phyloP scores from a whole-genome alignment of 2,329 filamentous ascomycete genomes.

The Diaporthe citrichinensis region DNA sequence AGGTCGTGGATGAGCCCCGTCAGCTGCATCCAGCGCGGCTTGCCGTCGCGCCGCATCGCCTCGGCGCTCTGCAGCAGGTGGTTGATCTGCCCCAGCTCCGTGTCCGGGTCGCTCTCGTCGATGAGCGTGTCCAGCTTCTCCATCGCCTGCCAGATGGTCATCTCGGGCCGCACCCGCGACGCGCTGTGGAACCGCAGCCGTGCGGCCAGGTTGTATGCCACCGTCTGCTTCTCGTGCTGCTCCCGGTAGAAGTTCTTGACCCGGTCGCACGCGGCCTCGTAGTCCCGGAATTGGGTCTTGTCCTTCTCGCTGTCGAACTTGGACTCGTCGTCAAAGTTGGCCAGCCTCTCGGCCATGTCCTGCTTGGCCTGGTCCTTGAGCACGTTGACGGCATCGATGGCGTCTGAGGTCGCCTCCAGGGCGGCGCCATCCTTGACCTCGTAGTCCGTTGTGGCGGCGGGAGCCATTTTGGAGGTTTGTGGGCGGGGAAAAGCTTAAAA shows the following conservation, averaged over 20 bases:
- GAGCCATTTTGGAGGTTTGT: slow-evolving; percentile 46
- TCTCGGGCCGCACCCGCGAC: slow-evolving; percentile 73
- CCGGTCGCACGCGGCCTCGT: slow-evolving; percentile 84
- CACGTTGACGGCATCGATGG: slow-evolving; percentile 53
- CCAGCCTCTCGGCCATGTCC: slow-evolving; percentile 30
- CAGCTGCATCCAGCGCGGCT: slow-evolving; percentile 86
- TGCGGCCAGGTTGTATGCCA: slow-evolving; percentile 87
- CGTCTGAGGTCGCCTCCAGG: slow-evolving; percentile 53
- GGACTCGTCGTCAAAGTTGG: slow-evolving; percentile 43
- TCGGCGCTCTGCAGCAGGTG: slow-evolving; percentile 91
- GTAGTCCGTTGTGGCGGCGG: slow-evolving; percentile 47
- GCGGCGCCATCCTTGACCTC: slow-evolving; percentile 45
- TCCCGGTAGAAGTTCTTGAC: slow-evolving; percentile 90
- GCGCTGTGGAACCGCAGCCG: slow-evolving; percentile 79
- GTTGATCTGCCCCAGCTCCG: slow-evolving; percentile 88
- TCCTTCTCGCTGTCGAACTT: slow-evolving; percentile 52
- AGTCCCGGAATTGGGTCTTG: slow-evolving; percentile 70
- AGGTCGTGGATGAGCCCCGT: slow-evolving; percentile 84
- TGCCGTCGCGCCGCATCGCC: slow-evolving; percentile 87
- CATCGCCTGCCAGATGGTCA: slow-evolving; percentile 93
- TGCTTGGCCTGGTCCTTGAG: slow-evolving; percentile 42
- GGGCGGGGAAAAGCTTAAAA: neutral
- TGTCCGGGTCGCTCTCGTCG: slow-evolving; percentile 93
- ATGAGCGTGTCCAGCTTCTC: slow-evolving; percentile 93
- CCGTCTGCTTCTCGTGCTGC: slow-evolving; percentile 79